Evolutionary conservation across 2,329 filamentous ascomycete species (phyloP).

Genomic region (Ophiocordyceps camponoti-leonardi): DNA sequence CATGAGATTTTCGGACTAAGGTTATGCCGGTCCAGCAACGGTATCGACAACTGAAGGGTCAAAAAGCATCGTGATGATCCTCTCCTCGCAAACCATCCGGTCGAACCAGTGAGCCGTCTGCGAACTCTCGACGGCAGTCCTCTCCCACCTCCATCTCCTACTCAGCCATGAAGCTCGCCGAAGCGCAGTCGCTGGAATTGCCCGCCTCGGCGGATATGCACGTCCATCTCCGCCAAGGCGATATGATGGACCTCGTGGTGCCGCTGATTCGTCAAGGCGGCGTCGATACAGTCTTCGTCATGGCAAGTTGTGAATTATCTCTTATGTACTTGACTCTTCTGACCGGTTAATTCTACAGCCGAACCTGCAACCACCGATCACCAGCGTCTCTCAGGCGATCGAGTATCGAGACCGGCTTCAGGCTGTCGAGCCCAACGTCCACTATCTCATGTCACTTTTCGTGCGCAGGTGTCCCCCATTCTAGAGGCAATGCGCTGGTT

Average conservation of each 20-base stretch:
- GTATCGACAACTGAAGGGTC: no score
- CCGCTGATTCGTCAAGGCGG: slow-evolving; percentile 40
- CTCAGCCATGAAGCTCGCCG: not conserved
- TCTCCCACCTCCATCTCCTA: no score
- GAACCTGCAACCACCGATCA: slow-evolving; percentile 47
- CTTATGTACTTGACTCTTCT: not conserved
- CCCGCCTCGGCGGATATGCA: slow-evolving; percentile 51
- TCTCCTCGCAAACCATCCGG: no score
- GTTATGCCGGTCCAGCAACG: no score
- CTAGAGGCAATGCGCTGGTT: not conserved
- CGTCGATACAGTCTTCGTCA: slow-evolving; percentile 45
- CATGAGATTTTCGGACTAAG: no score
- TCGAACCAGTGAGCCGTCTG: no score
- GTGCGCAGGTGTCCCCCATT: not conserved
- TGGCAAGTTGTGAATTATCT: slow-evolving; percentile 3
- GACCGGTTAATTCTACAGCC: slow-evolving; percentile 18
- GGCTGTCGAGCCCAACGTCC: slow-evolving; percentile 42
- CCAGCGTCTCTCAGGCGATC: slow-evolving; percentile 42
- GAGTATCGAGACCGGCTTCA: slow-evolving; percentile 47
- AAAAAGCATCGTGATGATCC: no score
- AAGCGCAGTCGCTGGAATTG: slow-evolving; percentile 22
- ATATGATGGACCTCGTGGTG: slow-evolving; percentile 40
- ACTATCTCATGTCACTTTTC: slow-evolving; percentile 50
- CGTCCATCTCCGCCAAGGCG: slow-evolving; percentile 47
- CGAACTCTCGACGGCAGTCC: no score